Base-by-base conservation (phyloP, 371 early-diverging fungal genomes). In the Blakeslea trispora region DNA sequence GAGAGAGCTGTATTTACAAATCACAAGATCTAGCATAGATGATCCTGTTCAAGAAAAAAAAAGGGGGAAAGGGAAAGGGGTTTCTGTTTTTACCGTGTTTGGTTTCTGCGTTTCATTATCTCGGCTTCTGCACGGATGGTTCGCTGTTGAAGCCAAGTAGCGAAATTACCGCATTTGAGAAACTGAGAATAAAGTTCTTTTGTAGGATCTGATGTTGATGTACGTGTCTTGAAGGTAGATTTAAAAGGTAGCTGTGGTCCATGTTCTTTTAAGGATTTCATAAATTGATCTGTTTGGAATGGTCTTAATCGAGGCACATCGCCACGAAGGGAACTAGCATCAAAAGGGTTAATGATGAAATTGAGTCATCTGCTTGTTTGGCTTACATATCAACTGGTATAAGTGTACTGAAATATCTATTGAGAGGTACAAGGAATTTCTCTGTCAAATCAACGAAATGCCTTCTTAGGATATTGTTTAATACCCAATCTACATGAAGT, bases 391-490 rank as follows among this genome's bases (percentile, higher is more conserved):
- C 66, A 21, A 53, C 64, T 37, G 96, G 93, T 21, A 95, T 83
- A 47, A 96, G 68, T 4, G 92, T 90, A 52, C 91, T 87, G 71
- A 95, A 95, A 68, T 96, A 92, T 37, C 94, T 84, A 67, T 95
- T 91, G 41, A 98, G 73, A n/a, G 98, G 98, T 18, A 88, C 92
- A 59, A 98, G 67, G 65, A 98, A 96, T 69, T 90, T 84, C 53
- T 93, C 95, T 1, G 97, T 94, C 35, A 98, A 71, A 44, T 94
- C 95, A 9, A 90, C 83, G 82, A 97, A 97, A 68, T 98, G 90
- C 49, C 94, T 78, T 37, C 97, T 81, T 40, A 98, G 71, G 57
- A 87, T 86, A 69, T 98, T 96, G 73, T 96, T 92, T 35, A 96
- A 69, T 31, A 86, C 63, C 79, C 89, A 87, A 37, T 77, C 83